These are phyloP conservation scores for Pyrenula aspistea DNA, from an alignment of 495 filamentous ascomycete species.

Conservation along the genomic window DNA sequence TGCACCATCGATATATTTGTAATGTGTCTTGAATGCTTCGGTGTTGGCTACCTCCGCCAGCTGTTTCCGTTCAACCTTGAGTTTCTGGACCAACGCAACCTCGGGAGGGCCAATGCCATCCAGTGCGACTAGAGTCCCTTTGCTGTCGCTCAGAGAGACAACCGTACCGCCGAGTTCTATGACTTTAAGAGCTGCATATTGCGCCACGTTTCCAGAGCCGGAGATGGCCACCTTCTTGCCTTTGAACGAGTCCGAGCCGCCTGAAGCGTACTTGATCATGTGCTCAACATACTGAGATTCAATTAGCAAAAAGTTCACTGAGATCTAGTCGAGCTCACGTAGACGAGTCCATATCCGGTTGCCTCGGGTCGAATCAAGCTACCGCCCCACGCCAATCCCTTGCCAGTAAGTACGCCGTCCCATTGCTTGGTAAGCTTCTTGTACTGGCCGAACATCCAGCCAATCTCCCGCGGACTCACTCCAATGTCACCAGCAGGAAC, in stretches of 20 bases:
- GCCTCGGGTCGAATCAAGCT: constrained; percentile 93
- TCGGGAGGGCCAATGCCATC: constrained; percentile 64
- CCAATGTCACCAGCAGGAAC: constrained; percentile 94
- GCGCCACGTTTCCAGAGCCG: constrained; percentile 94
- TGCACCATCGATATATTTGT: constrained; percentile 79
- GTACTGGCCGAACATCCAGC: constrained; percentile 95
- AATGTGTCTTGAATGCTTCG: constrained; percentile 44
- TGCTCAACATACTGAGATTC: constrained; percentile 64
- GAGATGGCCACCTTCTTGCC: constrained; percentile 95
- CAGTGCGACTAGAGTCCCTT: constrained; percentile 67
- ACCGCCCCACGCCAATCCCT: constrained; percentile 88
- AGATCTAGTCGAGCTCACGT: constrained; percentile 30
- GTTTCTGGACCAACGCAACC: constrained; percentile 57
- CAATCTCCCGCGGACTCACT: constrained; percentile 79
- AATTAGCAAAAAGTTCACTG: neutral
- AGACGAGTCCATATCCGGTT: constrained; percentile 93
- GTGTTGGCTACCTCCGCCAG: constrained; percentile 51
- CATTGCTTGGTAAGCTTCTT: constrained; percentile 75
- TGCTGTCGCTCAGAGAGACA: constrained; percentile 87
- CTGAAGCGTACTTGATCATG: constrained; percentile 80
- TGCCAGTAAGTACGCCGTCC: constrained; percentile 93
- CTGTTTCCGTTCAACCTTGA: constrained; percentile 82
- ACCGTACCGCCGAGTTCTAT: constrained; percentile 92
- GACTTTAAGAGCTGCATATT: constrained; percentile 93
- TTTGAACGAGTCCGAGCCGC: constrained; percentile 70